These are phyloP conservation scores for Nannizziopsis arthrosporioides DNA, from an alignment of 2,329 filamentous ascomycete species.

Conservation along the genomic window DNA sequence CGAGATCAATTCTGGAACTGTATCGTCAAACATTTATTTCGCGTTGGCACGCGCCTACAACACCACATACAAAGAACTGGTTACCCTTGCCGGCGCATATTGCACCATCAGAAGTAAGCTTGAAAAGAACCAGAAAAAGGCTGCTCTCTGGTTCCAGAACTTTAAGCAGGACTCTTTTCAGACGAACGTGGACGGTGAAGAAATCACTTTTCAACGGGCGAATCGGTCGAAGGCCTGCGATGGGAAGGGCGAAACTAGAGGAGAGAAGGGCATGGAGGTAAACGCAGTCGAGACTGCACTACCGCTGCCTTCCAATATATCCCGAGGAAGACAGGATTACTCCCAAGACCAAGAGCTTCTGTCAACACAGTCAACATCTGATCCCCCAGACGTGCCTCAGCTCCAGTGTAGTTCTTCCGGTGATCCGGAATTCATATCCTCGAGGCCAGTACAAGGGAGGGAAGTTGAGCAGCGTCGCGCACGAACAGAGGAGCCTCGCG, in stretches of 20 bases:
- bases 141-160: conserved; percentile 22
- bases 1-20: neutral
- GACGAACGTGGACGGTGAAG: conserved; percentile 20
- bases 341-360: conserved; percentile 1
- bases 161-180: conserved; percentile 24
- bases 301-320: neutral
- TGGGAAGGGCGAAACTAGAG: neutral
- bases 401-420: conserved; percentile 13
- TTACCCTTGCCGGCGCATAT: conserved; percentile 21
- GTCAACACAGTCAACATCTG: conserved; percentile 13
- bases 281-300: neutral
- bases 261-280: neutral
- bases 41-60: conserved; percentile 23
- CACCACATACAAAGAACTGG: conserved; percentile 24
- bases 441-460: conserved; percentile 19
- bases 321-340: neutral
- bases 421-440: conserved; percentile 3
- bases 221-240: neutral
- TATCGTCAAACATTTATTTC: neutral
- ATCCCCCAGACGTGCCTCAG: neutral
- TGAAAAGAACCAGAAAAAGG: conserved; percentile 27
- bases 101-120: conserved; percentile 22
- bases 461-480: neutral
- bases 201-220: conserved; percentile 22
- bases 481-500: neutral